These are phyloP conservation scores for Mitragyna speciosa DNA, from an alignment of 257 asterid species.

Conservation along the genomic window DNA sequence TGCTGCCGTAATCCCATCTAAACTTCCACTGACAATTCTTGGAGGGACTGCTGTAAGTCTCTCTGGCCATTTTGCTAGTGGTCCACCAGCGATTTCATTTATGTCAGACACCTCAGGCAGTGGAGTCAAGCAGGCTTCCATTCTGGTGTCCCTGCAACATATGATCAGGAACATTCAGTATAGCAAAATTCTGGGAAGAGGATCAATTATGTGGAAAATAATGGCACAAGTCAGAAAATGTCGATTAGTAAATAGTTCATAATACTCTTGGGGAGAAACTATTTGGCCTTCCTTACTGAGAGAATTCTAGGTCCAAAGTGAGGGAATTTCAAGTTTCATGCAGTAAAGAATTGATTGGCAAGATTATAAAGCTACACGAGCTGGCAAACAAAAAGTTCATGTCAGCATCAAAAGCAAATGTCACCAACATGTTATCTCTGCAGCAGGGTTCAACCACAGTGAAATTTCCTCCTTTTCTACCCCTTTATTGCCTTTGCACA, in stretches of 20 bases:
- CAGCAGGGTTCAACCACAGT: not conserved
- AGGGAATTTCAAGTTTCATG: not conserved
- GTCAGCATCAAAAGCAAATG: not conserved
- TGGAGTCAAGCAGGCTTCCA: conserved; percentile 83
- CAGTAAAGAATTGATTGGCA: not conserved
- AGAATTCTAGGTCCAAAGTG: not conserved
- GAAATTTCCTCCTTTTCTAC: not conserved
- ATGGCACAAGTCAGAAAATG: not conserved
- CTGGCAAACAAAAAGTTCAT: not conserved
- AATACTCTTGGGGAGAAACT: not conserved
- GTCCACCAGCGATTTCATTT: conserved; percentile 68
- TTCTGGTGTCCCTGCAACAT: conserved; percentile 68
- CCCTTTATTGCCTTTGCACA: not conserved
- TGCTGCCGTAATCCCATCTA: conserved; percentile 54
- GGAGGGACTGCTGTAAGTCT: conserved; percentile 76
- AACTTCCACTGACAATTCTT: conserved; percentile 54
- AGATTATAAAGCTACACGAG: not conserved
- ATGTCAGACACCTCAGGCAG: conserved; percentile 70
- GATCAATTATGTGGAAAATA: not conserved
- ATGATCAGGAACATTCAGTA: too few species aligned
- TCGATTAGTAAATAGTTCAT: not conserved
- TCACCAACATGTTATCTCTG: not conserved
- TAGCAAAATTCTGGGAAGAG: not conserved
- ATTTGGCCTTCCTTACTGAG: not conserved
- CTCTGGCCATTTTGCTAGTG: conserved; percentile 73